Base-by-base conservation (phyloP, 306 rosid species). In the Sesbania bispinosa region DNA sequence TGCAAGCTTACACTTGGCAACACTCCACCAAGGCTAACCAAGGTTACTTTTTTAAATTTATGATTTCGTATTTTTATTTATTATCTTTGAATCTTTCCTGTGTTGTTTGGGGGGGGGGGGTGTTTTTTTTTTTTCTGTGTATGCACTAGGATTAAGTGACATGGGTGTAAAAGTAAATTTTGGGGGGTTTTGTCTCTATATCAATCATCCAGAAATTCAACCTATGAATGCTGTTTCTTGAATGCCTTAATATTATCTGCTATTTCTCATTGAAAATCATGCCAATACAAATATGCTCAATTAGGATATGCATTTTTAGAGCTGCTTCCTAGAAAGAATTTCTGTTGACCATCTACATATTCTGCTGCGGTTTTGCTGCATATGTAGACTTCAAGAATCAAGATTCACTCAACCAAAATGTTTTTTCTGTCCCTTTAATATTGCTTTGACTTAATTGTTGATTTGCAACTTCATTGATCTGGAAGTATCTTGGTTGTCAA, bases 1-100 rank as follows among this genome's bases (percentile, higher is more conserved):
- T 95, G 99, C 83, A 95, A 95, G 80, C 85, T 95, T 48, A 95
- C 97, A 51, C 92, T 92, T 6, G 97, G 99, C 63, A 86, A 82
- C 81, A 88, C 85, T 71, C 93, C 96, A 13, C 96, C 97, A 1
- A 85, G 85, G 82, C 97, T 86, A 81, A 92, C 99, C 14, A 75
- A 86, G 97, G 99, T 79, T 38, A 64, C 19, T 26, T 14, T 19
- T 26, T 35, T 57, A 30, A 7, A 7, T 33, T 33, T 33, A 15
- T 67, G n/a, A 30, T 63, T 60, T 57, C 33, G 13, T 23, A 15
- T 50, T 47, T 58, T 35, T 45, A 11, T 59, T 21, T n/a, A n/a
- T 33, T 4, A 41, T 27, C 18, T 74, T 18, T 15, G 9, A 61
- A 23, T 58, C 7, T 53, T 63, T 41, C 18, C 10, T 14, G 7